These are phyloP conservation scores for Phalaenopsis hybrid DNA, from an alignment of 116 monocot genomes.

Conservation along the genomic window DNA sequence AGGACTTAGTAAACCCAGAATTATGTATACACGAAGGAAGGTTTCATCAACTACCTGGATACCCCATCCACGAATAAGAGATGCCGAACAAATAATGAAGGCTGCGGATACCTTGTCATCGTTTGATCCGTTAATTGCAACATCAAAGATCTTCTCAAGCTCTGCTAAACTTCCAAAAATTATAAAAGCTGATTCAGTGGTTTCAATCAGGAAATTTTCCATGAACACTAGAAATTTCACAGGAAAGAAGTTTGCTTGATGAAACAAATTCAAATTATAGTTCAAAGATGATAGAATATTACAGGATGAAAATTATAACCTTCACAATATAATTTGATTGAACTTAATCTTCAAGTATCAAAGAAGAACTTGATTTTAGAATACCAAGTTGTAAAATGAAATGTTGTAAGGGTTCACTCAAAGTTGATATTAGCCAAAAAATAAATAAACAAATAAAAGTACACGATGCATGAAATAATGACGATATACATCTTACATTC, in stretches of 20 bases:
- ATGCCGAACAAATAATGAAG: conserved; percentile 80
- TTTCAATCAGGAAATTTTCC: conserved; percentile 4
- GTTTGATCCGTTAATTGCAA: conserved; percentile 69
- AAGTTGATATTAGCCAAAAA: neutral
- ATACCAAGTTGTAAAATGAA: neutral
- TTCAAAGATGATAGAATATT: neutral
- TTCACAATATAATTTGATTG: neutral
- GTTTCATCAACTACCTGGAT: conserved; percentile 57
- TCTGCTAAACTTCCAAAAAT: conserved; percentile 90
- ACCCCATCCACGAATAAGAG: conserved; percentile 89
- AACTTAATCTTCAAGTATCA: neutral
- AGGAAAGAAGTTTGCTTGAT: neutral
- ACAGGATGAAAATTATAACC: neutral
- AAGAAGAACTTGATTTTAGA: conserved; percentile 1
- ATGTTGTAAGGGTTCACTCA: neutral
- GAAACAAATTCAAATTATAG: neutral
- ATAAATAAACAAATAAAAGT: neutral
- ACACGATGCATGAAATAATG: neutral
- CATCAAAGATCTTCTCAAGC: conserved; percentile 79
- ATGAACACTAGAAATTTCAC: neutral
- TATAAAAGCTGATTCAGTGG: conserved; percentile 45
- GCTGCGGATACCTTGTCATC: conserved; percentile 83
- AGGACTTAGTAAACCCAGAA: neutral
- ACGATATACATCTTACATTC: neutral
- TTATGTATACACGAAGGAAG: neutral